Evolutionary conservation across 1,284 basidiomycete species (phyloP).

Genomic region (Phaffia rhodozyma): DNA sequence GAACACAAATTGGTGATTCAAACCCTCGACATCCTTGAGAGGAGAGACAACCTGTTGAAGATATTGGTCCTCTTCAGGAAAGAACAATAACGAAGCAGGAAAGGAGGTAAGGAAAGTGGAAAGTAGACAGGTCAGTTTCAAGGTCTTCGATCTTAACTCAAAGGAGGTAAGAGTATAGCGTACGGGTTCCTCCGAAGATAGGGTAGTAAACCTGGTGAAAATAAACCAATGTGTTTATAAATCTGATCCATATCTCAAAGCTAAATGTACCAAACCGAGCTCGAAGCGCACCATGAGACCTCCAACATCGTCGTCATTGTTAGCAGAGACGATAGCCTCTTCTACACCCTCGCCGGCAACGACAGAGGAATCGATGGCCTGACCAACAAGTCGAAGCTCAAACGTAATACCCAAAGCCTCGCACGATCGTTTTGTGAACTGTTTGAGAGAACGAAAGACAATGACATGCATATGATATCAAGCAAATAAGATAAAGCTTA

Average conservation of each 20-base stretch:
- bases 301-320: slow-evolving; percentile 70
- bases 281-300: slow-evolving; percentile 75
- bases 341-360: slow-evolving; percentile 65
- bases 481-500: neutral
- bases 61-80: slow-evolving; percentile 67
- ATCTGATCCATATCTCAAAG: neutral
- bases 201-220: slow-evolving; percentile 74
- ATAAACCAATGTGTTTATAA: neutral
- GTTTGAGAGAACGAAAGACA: neutral
- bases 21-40: slow-evolving; percentile 91
- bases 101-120: no score
- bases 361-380: slow-evolving; percentile 37
- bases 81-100: slow-evolving; percentile 8
- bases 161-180: no score
- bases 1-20: slow-evolving; percentile 92
- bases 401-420: slow-evolving; percentile 78
- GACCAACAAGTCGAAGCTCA: slow-evolving; percentile 57
- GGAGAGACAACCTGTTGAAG: slow-evolving; percentile 90
- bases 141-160: no score
- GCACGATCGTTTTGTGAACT: slow-evolving; percentile 83
- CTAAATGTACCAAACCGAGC: slow-evolving; percentile 2
- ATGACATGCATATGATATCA: neutral
- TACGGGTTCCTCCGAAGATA: slow-evolving; percentile 54
- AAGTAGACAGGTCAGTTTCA: no score
- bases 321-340: slow-evolving; percentile 88